Conservation (phyloP, 192 early-diverging fungal species). For the Coemansia javaensis region DNA sequence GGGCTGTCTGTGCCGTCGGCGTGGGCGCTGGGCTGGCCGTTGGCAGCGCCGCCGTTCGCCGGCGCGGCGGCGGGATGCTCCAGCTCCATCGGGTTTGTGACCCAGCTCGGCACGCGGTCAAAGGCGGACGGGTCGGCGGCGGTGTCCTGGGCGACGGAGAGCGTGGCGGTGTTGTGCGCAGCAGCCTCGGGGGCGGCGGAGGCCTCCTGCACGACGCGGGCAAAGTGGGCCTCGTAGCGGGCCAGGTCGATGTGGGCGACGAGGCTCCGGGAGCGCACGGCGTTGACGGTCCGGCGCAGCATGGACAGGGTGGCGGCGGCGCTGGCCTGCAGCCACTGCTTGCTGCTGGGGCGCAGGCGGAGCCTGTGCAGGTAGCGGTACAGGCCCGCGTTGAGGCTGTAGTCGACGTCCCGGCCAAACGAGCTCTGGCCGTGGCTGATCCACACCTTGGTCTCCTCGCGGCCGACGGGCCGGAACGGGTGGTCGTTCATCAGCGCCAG, state of each 20-base stretch:
- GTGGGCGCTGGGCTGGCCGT: no score
- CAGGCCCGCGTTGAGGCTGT: slow-evolving; percentile 25
- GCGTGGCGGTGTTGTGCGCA: no score
- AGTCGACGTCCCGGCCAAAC: slow-evolving; percentile 38
- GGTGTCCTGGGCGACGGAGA: no score
- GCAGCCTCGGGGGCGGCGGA: slow-evolving; percentile 1
- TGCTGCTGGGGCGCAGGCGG: slow-evolving; percentile 24
- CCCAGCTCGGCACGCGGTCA: slow-evolving; percentile 17
- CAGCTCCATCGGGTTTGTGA: slow-evolving; percentile 3
- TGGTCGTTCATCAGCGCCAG: slow-evolving; percentile 46
- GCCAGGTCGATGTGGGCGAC: slow-evolving; percentile 29
- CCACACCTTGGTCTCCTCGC: slow-evolving; percentile 40
- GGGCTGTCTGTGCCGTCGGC: no score
- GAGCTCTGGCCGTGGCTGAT: slow-evolving; percentile 18
- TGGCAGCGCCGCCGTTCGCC: no score
- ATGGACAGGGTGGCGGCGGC: slow-evolving; percentile 40
- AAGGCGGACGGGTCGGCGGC: slow-evolving; percentile 10
- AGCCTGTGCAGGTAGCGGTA: slow-evolving; percentile 30
- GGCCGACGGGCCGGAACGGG: slow-evolving; percentile 38
- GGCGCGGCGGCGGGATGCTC: no score
- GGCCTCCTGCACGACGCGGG: slow-evolving; percentile 11
- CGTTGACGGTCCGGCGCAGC: slow-evolving; percentile 28
- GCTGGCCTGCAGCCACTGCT: slow-evolving; percentile 43
- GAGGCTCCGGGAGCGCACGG: slow-evolving; percentile 11
- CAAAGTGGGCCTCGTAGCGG: slow-evolving; percentile 12